These are phyloP conservation scores for Citrus hindsii DNA, from an alignment of 345 rosid genomes.

Conservation along the genomic window DNA sequence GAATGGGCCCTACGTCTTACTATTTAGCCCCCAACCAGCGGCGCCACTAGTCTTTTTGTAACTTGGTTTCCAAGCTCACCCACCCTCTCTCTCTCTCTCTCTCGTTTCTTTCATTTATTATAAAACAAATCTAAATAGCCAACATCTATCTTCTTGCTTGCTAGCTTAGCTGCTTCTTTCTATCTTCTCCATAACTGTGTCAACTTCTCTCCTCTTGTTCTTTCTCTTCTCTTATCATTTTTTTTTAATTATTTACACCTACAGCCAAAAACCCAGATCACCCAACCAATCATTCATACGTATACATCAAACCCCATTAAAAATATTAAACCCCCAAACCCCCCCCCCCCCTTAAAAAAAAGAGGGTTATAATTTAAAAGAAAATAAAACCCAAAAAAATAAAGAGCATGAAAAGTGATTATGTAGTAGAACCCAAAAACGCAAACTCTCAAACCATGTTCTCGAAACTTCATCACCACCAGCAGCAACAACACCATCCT, in stretches of 20 bases:
- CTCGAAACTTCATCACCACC: slow-evolving; percentile 50
- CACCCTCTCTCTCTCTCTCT: neutral
- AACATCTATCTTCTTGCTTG: neutral
- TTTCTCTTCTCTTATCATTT: neutral
- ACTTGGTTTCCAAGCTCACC: slow-evolving; percentile 54
- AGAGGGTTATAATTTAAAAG: neutral
- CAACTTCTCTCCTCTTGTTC: neutral
- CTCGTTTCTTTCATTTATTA: neutral
- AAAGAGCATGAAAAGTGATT: slow-evolving; percentile 62
- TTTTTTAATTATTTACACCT: slow-evolving; percentile 1
- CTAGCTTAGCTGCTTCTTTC: neutral
- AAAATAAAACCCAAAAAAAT: neutral
- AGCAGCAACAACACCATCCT: slow-evolving; percentile 32
- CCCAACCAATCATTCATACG: slow-evolving; percentile 1
- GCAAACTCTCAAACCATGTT: slow-evolving; percentile 42
- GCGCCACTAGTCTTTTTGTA: slow-evolving; percentile 39
- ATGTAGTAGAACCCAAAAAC: slow-evolving; percentile 31
- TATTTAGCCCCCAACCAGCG: slow-evolving; percentile 37
- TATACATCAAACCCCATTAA: neutral
- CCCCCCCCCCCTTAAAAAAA: too few relatives aligned
- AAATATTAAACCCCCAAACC: neutral
- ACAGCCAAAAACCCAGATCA: neutral
- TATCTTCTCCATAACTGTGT: neutral
- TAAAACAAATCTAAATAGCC: slow-evolving; percentile 4
- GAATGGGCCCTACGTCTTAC: neutral